phyloP scores from a whole-genome alignment of 2,329 filamentous ascomycete genomes.

The Lanzia echinophila region DNA sequence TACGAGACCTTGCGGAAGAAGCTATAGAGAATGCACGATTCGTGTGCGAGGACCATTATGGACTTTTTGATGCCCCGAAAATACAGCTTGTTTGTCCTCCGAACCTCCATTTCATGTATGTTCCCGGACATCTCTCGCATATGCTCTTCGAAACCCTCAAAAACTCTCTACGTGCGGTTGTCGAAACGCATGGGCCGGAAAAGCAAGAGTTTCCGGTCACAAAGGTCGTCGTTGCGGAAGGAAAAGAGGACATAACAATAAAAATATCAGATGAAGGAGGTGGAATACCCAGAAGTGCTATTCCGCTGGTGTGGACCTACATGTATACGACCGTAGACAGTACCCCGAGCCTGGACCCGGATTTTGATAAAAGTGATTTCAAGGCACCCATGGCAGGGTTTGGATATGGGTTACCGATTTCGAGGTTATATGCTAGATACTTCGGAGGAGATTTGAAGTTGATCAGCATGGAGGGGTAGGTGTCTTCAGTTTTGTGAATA shows the following conservation, averaged over 20 bases:
- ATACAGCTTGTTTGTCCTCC: slow-evolving; percentile 94
- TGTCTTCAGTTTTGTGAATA: slow-evolving; percentile 12
- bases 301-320: slow-evolving; percentile 98
- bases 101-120: slow-evolving; percentile 97
- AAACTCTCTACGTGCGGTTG: slow-evolving; percentile 93
- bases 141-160: slow-evolving; percentile 99
- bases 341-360: slow-evolving; percentile 88
- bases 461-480: slow-evolving; percentile 99
- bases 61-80: slow-evolving; percentile 92
- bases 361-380: slow-evolving; percentile 98
- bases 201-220: slow-evolving; percentile 95
- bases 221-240: slow-evolving; percentile 95
- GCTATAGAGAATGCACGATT: slow-evolving; percentile 99
- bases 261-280: slow-evolving; percentile 97
- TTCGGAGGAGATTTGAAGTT: slow-evolving; percentile 96
- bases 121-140: slow-evolving; percentile 95
- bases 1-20: slow-evolving; percentile 88
- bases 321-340: slow-evolving; percentile 99
- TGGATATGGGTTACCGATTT: slow-evolving; percentile 95
- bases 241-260: slow-evolving; percentile 97
- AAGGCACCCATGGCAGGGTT: slow-evolving; percentile 99
- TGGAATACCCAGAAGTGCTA: slow-evolving; percentile 85
- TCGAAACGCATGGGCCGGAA: slow-evolving; percentile 90
- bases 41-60: slow-evolving; percentile 97
- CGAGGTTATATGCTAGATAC: slow-evolving; percentile 87